Base-by-base conservation (phyloP, 2,329 filamentous ascomycete genomes). In the Stachybotrys chlorohalonatus region DNA sequence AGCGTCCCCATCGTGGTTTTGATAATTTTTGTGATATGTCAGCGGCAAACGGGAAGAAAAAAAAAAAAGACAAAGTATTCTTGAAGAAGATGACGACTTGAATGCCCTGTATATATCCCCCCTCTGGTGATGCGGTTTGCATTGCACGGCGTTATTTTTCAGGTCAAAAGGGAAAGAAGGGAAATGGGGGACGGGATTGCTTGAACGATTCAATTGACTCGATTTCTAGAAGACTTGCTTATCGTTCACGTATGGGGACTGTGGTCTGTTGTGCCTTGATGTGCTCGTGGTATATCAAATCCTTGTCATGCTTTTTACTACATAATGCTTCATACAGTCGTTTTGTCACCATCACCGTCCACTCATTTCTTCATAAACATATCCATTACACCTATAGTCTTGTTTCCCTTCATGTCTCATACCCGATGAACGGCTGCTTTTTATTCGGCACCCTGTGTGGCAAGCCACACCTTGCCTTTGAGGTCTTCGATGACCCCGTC, bases 401-500 rank as follows among this genome's bases (percentile, higher is more conserved):
- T 24, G 24, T 24, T 24, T 24, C 24, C 24, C 24, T 24, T 24
- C 24, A 24, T 24, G 24, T 24, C 24, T 24, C 24, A 24, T 24
- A 24, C 24, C 24, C 24, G 24, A 24, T 24, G 4, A 4, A 24
- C 24, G 24, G 24, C 24, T 24, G 24, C 4, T 24, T 24, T 24
- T 24, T 63, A 55, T 55, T 68, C 65, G 7, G 61, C 66, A 39
- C 70, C 71, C 46, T 72, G 66, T 3, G 73, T 75, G 16, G 73
- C 75, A 54, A 82, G 69, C 75, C 79, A 83, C 1, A 80, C 74
- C 59, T 70, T 75, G 0, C 80, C 79, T 66, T 81, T 83, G 49
- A 84, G 64, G 45, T 71, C 70, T 63, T 83, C 80, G 13, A 84
- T 72, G 6, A 78, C 75, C 46, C 76, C 77, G 53, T 82, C 78